phyloP scores from a whole-genome alignment of 257 asterid species.

The Ballota nigra region DNA sequence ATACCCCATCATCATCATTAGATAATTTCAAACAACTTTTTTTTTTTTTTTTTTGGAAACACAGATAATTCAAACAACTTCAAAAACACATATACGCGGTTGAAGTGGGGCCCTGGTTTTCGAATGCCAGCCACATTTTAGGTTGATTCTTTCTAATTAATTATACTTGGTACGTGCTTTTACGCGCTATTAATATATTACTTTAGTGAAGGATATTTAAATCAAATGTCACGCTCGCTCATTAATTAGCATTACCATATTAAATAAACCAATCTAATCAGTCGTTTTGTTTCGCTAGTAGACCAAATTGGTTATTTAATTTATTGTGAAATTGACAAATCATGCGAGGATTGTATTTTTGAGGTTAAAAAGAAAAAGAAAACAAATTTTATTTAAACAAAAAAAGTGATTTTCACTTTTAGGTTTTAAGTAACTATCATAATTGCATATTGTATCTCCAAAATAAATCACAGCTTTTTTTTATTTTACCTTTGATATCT shows the following conservation, averaged over 20 bases:
- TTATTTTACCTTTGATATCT: too few species aligned
- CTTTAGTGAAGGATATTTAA: neutral
- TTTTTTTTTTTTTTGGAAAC: too few species aligned
- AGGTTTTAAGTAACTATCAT: too few species aligned
- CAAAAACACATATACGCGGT: constrained; percentile 30
- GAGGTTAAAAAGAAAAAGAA: neutral
- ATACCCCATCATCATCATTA: neutral
- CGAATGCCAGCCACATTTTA: constrained; percentile 31
- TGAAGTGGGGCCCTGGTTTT: constrained; percentile 34
- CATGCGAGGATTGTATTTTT: neutral
- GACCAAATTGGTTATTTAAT: neutral
- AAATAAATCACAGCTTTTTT: too few species aligned
- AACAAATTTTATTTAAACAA: too few species aligned
- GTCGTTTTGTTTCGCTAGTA: neutral
- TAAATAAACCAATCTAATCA: neutral
- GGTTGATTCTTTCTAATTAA: neutral
- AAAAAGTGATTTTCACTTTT: too few species aligned
- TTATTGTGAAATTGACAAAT: neutral
- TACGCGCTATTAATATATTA: neutral
- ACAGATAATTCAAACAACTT: neutral
- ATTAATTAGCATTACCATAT: neutral
- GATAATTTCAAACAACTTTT: neutral
- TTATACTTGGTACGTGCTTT: neutral
- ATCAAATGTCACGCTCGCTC: neutral
- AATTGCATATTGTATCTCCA: too few species aligned